Conservation (phyloP, 2,329 filamentous ascomycete species). For the Pseudogymnoascus sp. region DNA sequence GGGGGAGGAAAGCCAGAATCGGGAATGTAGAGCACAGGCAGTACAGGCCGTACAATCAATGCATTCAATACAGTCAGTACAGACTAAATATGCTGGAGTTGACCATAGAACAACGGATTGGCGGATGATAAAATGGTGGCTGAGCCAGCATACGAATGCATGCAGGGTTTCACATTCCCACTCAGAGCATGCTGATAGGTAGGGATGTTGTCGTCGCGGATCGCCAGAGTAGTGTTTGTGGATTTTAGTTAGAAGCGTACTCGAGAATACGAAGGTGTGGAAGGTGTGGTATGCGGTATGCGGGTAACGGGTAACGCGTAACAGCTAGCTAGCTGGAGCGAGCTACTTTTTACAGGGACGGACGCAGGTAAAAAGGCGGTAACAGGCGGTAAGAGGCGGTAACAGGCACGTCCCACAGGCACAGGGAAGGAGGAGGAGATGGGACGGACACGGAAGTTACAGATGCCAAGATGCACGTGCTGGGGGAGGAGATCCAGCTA, state of each 20-base stretch:
- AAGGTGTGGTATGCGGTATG: not conserved
- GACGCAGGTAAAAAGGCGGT: not conserved
- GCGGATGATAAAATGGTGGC: not conserved
- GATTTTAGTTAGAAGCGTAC: not conserved
- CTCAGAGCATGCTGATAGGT: not conserved
- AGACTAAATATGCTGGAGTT: not conserved
- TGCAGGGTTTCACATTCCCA: conserved; percentile 1
- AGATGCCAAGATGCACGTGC: too few species aligned
- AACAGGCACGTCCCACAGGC: too few species aligned
- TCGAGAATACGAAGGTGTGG: not conserved
- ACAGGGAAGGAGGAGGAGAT: too few species aligned
- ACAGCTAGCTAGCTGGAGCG: not conserved
- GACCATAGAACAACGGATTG: not conserved
- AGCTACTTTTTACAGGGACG: not conserved
- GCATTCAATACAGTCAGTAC: not conserved
- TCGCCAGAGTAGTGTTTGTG: not conserved
- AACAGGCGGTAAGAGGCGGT: too few species aligned
- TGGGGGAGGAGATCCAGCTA: too few species aligned
- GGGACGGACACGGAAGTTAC: too few species aligned
- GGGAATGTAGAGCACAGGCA: not conserved
- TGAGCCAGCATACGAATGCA: conserved; percentile 1
- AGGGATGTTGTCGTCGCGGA: not conserved
- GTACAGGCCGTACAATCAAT: not conserved
- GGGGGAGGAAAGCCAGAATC: not conserved
- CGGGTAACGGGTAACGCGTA: conserved; percentile 3